A percentile compares a stretch with the other conserved stretches of the same genome.
Evolutionary conservation across 2,329 filamentous ascomycete genomes (phyloP).

Genomic region (Colletotrichum nymphaeae): DNA sequence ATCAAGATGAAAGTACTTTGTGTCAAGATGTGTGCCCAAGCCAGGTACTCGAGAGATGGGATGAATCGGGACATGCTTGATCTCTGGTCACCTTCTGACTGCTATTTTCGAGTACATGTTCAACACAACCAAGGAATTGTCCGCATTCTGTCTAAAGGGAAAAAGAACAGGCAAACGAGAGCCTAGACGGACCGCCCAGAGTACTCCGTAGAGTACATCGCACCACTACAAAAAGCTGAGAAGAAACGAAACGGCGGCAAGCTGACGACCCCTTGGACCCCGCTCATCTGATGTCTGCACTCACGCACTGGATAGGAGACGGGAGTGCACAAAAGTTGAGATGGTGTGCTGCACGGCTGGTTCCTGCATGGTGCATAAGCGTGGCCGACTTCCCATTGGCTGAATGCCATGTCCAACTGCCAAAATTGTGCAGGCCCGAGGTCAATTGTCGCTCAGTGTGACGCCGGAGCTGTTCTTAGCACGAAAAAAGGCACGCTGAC

Average conservation of each 20-base stretch:
- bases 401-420: not conserved
- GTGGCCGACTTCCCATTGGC: slow-evolving; percentile 9
- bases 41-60: slow-evolving; percentile 1
- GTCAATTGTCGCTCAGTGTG: slow-evolving; percentile 15
- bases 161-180: slow-evolving; percentile 17
- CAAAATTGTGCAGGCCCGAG: slow-evolving; percentile 23
- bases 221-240: not conserved
- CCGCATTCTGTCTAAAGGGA: not conserved
- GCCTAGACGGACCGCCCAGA: not conserved
- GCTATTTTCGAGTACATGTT: slow-evolving; percentile 15
- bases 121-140: not conserved
- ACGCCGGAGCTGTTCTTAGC: slow-evolving; percentile 27
- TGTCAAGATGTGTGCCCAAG: not conserved
- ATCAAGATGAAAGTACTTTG: not conserved
- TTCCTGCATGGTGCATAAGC: slow-evolving; percentile 30
- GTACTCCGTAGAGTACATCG: not conserved
- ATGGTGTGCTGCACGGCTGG: slow-evolving; percentile 23
- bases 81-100: not conserved
- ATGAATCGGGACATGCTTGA: slow-evolving; percentile 19
- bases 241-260: slow-evolving; percentile 28
- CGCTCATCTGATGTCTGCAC: not conserved
- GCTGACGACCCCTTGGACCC: slow-evolving; percentile 8
- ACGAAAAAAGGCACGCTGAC: not conserved
- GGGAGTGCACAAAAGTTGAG: slow-evolving; percentile 20
- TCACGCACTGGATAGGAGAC: slow-evolving; percentile 27